Evolutionary conservation across 306 rosid species (phyloP).

Genomic region (Hippophae gyantsensis): DNA sequence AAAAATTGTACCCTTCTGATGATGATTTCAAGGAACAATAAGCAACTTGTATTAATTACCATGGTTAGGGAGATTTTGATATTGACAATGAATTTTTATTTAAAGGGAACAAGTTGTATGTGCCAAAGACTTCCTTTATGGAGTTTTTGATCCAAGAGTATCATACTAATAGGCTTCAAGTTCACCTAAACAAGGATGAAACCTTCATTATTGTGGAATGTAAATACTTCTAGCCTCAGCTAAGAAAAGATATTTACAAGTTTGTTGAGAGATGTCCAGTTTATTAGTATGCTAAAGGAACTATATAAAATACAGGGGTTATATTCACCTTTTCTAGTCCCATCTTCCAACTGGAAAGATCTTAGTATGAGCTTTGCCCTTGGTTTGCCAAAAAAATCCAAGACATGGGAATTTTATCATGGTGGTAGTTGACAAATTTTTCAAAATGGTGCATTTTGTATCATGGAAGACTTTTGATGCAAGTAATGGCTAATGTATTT

Average conservation of each 20-base stretch:
- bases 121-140: background rate
- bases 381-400: background rate
- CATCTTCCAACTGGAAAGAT: background rate
- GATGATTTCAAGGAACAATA: background rate
- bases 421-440: background rate
- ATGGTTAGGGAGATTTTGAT: too few relatives aligned
- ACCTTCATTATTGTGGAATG: too few relatives aligned
- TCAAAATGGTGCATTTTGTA: background rate
- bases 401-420: background rate
- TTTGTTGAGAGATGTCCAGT: background rate
- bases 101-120: background rate
- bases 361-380: background rate
- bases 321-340: background rate
- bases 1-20: background rate
- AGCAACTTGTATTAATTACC: too few relatives aligned
- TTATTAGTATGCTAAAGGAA: background rate
- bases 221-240: too few relatives aligned
- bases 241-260: background rate
- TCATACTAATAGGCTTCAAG: background rate
- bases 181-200: too few relatives aligned
- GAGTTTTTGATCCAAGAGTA: background rate
- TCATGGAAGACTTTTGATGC: too few relatives aligned
- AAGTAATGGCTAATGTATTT: too few relatives aligned
- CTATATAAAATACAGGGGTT: background rate
- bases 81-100: background rate